A percentile compares a stretch with the other conserved stretches of the same genome.
Evolutionary conservation across 2,329 filamentous ascomycete genomes (phyloP).

Genomic region (Tolypocladium cylindrosporum): DNA sequence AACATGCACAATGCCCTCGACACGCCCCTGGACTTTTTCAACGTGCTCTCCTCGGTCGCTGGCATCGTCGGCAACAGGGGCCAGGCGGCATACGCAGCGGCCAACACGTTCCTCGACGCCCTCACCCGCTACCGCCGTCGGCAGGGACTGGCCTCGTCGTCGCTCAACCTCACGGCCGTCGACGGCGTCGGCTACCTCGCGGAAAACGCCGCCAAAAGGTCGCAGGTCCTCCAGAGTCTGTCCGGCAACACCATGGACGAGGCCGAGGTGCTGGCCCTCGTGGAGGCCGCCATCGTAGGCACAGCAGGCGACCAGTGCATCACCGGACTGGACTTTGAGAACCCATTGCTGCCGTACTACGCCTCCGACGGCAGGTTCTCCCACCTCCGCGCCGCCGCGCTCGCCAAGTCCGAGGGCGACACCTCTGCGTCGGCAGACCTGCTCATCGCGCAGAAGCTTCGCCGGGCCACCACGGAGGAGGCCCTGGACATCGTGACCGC

Average conservation of each 20-base stretch:
- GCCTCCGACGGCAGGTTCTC: conserved; percentile 44
- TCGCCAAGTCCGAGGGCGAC: conserved; percentile 13
- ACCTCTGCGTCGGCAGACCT: conserved; percentile 3
- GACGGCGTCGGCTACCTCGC: conserved; percentile 39
- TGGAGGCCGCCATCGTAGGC: conserved; percentile 40
- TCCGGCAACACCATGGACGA: conserved; percentile 38
- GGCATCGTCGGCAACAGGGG: conserved; percentile 41
- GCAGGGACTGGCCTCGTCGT: conserved; percentile 31
- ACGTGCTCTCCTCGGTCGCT: conserved; percentile 41
- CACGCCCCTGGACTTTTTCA: conserved; percentile 39
- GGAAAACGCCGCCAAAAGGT: conserved; percentile 30
- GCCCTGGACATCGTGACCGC: conserved; percentile 13
- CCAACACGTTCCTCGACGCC: conserved; percentile 32
- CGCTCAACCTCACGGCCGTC: conserved; percentile 43
- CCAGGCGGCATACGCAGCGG: conserved; percentile 43
- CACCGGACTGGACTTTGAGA: conserved; percentile 40
- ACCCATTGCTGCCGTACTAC: conserved; percentile 40
- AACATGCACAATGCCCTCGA: conserved; percentile 38
- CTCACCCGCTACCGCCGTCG: conserved; percentile 23
- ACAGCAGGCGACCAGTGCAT: conserved; percentile 37
- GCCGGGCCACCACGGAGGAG: conserved; percentile 6
- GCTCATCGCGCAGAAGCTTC: conserved; percentile 9
- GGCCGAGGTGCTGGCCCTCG: conserved; percentile 42
- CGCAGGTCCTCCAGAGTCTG: conserved; percentile 38
- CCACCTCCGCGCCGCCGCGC: conserved; percentile 29